Base-by-base conservation (phyloP, 306 rosid genomes). In the Styphnolobium japonicum region DNA sequence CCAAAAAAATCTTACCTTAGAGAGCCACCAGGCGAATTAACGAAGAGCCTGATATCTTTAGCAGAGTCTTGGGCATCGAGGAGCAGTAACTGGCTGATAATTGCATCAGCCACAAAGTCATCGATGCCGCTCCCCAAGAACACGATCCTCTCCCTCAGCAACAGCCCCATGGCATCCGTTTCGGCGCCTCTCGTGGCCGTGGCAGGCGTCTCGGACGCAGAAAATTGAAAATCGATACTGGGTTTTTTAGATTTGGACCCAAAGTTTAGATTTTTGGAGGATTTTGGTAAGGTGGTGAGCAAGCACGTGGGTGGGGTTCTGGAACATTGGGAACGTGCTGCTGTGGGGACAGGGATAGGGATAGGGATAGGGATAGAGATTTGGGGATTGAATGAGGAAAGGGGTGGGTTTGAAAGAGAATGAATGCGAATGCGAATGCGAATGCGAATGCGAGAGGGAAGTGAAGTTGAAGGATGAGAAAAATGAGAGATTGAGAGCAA, bases 61-160 rank as follows among this genome's bases (percentile, higher is more conserved):
- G 83, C 83, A n/a, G 91, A 83, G 77, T 95, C 96, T 74, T 90
- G 90, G 1, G 94, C 99, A 77, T 95, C 99, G 85, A 95, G 84
- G 21, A 95, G 87, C 67, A 95, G 69, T 83, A 95, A 81, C 85
- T 95, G 99, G 65, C 98, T 90, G 51, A 90, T 82, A 71, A 95
- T 87, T 25, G 97, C 86, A 80, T 95, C 99, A 18, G 98, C 98
- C 75, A 95, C 94, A 49, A 95, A 89, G 62, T 95, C 99, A 67
- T 95, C 98, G 21, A 95, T 89, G 71, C 66, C 61, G 73, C 73
- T 88, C 1, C 99, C 99, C 78, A 95, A 84, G 82, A 95, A 95
- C 25, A 95, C 98, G 56, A 95, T 93, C 83, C 99, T 93, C 84
- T 95, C 99, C 84, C 90, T 87, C 56, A 95, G 85, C 86, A 95